Percentiles rank a stretch among this genome's conserved stretches.
Conservation (phyloP, 1,139 yeast species). For the Spencermartinsiella ligniputridi region DNA sequence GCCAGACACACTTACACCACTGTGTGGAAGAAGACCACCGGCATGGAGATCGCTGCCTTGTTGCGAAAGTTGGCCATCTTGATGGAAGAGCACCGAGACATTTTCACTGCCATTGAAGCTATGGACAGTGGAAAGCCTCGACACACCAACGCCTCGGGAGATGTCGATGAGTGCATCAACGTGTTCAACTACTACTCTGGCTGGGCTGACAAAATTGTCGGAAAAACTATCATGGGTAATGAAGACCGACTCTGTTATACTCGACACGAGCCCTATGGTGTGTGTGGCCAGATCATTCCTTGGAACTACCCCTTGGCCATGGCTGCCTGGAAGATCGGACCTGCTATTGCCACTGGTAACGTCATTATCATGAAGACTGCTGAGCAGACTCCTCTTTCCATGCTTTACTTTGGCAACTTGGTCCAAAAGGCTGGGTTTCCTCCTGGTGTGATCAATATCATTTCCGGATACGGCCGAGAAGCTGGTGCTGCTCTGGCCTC, state of each 20-base stretch:
- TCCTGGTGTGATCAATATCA: conserved; percentile 70
- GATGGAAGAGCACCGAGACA: conserved; percentile 44
- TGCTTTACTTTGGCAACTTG: conserved; percentile 59
- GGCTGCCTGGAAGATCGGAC: conserved; percentile 71
- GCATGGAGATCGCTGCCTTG: conserved; percentile 45
- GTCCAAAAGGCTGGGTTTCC: conserved; percentile 72
- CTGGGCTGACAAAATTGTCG: conserved; percentile 76
- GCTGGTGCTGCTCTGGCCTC: conserved; percentile 73
- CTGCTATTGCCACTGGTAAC: conserved; percentile 79
- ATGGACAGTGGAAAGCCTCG: conserved; percentile 48
- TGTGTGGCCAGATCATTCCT: conserved; percentile 84
- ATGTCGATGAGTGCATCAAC: conserved; percentile 54
- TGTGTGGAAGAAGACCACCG: conserved; percentile 47
- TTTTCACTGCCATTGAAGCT: conserved; percentile 53
- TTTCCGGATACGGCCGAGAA: conserved; percentile 69
- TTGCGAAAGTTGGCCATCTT: conserved; percentile 49
- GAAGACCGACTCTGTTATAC: conserved; percentile 57
- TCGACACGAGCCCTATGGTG: conserved; percentile 72
- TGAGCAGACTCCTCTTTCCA: conserved; percentile 73
- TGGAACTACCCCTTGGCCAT: conserved; percentile 87
- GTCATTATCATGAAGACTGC: conserved; percentile 72
- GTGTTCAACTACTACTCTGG: conserved; percentile 63
- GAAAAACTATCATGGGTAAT: conserved; percentile 63
- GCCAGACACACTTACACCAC: conserved; percentile 49
- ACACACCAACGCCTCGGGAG: conserved; percentile 49